Evolutionary conservation across 2,329 filamentous ascomycete genomes (phyloP), one percentile per base, ranked within the genome.

Genomic region (Coniochaeta sp.): DNA sequence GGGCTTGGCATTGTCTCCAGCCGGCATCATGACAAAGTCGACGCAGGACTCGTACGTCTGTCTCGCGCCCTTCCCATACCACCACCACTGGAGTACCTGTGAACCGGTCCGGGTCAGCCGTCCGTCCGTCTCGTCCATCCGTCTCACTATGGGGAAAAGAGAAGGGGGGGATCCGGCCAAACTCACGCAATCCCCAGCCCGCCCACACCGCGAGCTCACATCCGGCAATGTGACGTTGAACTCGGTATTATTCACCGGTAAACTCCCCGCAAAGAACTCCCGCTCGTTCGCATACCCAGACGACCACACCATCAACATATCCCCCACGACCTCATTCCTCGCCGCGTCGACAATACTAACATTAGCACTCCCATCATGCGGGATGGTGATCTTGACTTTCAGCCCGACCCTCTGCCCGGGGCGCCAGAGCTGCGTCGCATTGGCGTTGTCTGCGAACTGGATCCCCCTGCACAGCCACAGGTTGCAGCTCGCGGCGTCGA

Each of bases 251-350:
- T 59, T 56, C 47, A 24, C 26, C 58, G 58, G 44, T 47, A 55
- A 58, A 4, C 28, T 55, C 3, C 58, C 36, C 28, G 10, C 58
- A n/a, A 54, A 58, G 28, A 55, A 62, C 57, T 50, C 19, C 28
- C 58, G 26, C 47, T 59, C 58, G 47, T 59, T 59, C n/a, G 50
- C 52, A 24, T 55, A 54, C 17, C 58, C 58, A 1, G 32, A 3
- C 8, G 14, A 3, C 47, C 47, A 59, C 1, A n/a, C 4, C 7
- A 28, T 24, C 28, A 59, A 38, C 17, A 76, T 73, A 58, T 71
- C 63, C n/a, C 76, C 79, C 42, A 83, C 74, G 61, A 80, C 67
- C 19, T 67, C 72, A 68, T 81, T 73, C 58, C 68, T 70, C 59
- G 68, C 64, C 28, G 74, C 74, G 50, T 76, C 72, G 61, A 77